A percentile compares a stretch with the other conserved stretches of the same genome.
phyloP scores from a whole-genome alignment of 202 grass and related monocot species.

The Digitaria exilis region DNA sequence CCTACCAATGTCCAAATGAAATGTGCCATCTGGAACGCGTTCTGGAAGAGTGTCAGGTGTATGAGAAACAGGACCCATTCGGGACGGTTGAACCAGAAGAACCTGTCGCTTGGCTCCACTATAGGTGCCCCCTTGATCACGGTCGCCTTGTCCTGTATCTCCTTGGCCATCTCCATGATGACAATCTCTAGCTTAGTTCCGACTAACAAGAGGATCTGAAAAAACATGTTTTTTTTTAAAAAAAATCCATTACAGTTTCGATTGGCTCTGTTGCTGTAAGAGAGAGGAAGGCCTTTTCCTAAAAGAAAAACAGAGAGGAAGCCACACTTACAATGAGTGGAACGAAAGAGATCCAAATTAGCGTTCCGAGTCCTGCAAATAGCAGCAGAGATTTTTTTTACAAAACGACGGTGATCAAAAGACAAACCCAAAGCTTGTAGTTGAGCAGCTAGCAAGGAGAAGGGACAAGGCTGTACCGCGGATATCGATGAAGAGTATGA shows the following conservation, averaged over 20 bases:
- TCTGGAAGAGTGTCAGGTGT: slow-evolving; percentile 78
- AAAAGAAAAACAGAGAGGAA: background rate
- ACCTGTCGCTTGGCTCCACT: slow-evolving; percentile 64
- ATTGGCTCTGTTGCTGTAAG: background rate
- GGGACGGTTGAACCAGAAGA: slow-evolving; percentile 75
- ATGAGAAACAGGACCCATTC: slow-evolving; percentile 75
- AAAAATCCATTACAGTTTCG: too few species aligned
- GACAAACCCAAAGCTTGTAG: background rate
- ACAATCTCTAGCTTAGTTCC: slow-evolving; percentile 70
- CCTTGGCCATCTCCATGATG: slow-evolving; percentile 78
- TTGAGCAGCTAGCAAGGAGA: background rate
- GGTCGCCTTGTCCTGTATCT: slow-evolving; percentile 60
- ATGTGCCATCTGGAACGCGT: slow-evolving; percentile 82
- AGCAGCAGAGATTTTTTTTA: background rate
- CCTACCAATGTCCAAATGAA: slow-evolving; percentile 74
- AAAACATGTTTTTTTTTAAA: too few species aligned
- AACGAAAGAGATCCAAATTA: slow-evolving; percentile 55
- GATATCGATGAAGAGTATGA: slow-evolving; percentile 64
- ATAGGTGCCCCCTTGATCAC: slow-evolving; percentile 66
- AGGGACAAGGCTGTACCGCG: background rate
- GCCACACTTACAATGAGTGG: slow-evolving; percentile 52
- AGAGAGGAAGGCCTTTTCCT: background rate
- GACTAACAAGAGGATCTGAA: slow-evolving; percentile 59
- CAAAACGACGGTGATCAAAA: slow-evolving; percentile 6
- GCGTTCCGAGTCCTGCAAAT: slow-evolving; percentile 32